A percentile compares a stretch with the other conserved stretches of the same genome.
Conservation (phyloP, 2,329 filamentous ascomycete genomes). For the Pseudopithomyces chartarum region DNA sequence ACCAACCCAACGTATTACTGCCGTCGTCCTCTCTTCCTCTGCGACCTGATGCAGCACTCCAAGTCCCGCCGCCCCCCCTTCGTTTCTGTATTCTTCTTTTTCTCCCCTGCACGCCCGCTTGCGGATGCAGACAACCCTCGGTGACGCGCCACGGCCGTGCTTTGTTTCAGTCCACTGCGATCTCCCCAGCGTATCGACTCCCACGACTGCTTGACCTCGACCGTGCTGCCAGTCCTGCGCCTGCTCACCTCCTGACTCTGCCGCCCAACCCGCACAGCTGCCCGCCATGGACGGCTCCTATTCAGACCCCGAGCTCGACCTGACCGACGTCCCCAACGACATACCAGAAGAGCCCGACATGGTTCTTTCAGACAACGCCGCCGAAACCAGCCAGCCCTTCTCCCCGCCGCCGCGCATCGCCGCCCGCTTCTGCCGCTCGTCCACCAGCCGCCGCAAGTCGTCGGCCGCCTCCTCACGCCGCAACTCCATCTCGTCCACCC, state of each 20-base stretch:
- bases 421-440: conserved; percentile 73
- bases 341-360: conserved; percentile 50
- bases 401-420: conserved; percentile 77
- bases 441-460: conserved; percentile 70
- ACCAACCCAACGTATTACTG: not conserved
- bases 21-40: not conserved
- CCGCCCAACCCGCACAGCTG: conserved; percentile 20
- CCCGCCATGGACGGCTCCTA: conserved; percentile 32
- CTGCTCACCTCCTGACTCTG: conserved; percentile 19
- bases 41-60: conserved; percentile 1
- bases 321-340: conserved; percentile 39
- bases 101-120: conserved; percentile 19
- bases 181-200: not conserved
- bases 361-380: conserved; percentile 46
- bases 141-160: conserved; percentile 29
- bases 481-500: conserved; percentile 78
- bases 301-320: conserved; percentile 40
- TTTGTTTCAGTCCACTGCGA: conserved; percentile 33
- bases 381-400: conserved; percentile 50
- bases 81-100: conserved; percentile 29
- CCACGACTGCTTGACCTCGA: not conserved
- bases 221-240: conserved; percentile 3
- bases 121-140: conserved; percentile 26
- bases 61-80: conserved; percentile 11
- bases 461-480: conserved; percentile 79